Conservation (phyloP, 1,284 basidiomycete species). For the Tilletiopsis washingtonensis region DNA sequence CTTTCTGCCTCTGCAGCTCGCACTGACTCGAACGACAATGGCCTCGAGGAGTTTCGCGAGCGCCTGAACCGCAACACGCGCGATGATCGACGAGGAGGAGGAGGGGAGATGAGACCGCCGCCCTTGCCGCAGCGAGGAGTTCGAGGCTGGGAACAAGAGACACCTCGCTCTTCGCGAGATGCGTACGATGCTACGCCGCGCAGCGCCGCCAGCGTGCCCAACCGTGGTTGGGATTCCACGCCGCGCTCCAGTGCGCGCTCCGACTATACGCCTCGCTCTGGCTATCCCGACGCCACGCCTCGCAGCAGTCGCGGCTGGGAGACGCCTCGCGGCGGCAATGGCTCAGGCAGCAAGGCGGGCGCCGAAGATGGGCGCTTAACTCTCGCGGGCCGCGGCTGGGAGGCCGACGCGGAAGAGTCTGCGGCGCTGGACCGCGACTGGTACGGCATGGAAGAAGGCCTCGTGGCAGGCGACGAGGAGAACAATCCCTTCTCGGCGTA, state of each 20-base stretch:
- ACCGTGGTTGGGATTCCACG: conserved; percentile 26
- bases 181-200: conserved; percentile 5
- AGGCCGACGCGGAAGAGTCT: conserved; percentile 25
- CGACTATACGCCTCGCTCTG: too few species aligned
- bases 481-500: conserved; percentile 89
- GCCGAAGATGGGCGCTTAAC: conserved; percentile 54
- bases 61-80: conserved; percentile 6
- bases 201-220: conserved; percentile 6
- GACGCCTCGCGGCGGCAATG: conserved; percentile 9
- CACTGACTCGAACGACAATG: conserved; percentile 1
- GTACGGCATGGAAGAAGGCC: conserved; percentile 42
- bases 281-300: conserved; percentile 9
- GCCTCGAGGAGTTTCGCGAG: too few species aligned
- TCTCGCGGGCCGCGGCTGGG: conserved; percentile 21
- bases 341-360: conserved; percentile 50
- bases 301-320: conserved; percentile 22
- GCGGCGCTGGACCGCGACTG: conserved; percentile 32
- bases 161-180: neutral
- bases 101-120: neutral
- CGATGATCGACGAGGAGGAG: neutral
- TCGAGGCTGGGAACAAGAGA: neutral
- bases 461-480: conserved; percentile 67
- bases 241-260: conserved; percentile 6
- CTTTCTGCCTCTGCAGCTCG: neutral
- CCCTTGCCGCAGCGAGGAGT: too few species aligned